phyloP scores from a whole-genome alignment of 768 basidiomycete genomes.

The Lentinula edodes region DNA sequence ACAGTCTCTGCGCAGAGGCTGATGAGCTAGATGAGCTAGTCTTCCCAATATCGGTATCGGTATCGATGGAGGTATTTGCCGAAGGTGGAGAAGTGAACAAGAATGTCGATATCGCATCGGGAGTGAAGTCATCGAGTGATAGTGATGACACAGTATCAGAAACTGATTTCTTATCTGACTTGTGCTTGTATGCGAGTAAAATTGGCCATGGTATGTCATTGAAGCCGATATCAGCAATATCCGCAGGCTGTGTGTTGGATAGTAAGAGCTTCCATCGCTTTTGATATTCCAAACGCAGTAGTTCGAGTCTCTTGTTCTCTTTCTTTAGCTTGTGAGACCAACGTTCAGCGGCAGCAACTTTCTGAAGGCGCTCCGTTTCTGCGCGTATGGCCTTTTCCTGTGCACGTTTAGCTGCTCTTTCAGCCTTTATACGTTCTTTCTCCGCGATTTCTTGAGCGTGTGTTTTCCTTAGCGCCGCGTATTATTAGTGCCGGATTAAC shows the following conservation, averaged over 20 bases:
- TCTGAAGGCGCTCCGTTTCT: conserved; percentile 49
- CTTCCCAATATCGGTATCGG: not conserved
- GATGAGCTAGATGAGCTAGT: not conserved
- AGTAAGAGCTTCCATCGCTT: conserved; percentile 50
- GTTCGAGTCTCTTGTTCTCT: conserved; percentile 35
- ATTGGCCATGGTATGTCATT: conserved; percentile 75
- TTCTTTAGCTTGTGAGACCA: conserved; percentile 42
- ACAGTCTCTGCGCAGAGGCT: not conserved
- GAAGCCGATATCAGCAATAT: conserved; percentile 32
- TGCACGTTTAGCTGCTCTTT: conserved; percentile 44
- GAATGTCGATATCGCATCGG: conserved; percentile 52
- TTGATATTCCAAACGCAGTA: conserved; percentile 51
- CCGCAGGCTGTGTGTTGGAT: conserved; percentile 18
- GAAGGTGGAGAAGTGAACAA: conserved; percentile 30
- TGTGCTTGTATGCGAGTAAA: conserved; percentile 26
- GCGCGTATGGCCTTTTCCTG: conserved; percentile 48
- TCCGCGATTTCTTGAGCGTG: conserved; percentile 66
- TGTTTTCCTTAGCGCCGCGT: conserved; percentile 42
- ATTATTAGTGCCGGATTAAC: conserved; percentile 6
- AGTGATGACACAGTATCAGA: conserved; percentile 8
- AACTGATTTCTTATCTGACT: conserved; percentile 12
- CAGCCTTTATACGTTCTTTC: conserved; percentile 48
- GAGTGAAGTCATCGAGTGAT: conserved; percentile 45
- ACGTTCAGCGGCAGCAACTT: conserved; percentile 47
- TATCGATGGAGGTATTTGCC: not conserved